phyloP scores from a whole-genome alignment of 2,329 filamentous ascomycete genomes.

The Cladosporium velox region DNA sequence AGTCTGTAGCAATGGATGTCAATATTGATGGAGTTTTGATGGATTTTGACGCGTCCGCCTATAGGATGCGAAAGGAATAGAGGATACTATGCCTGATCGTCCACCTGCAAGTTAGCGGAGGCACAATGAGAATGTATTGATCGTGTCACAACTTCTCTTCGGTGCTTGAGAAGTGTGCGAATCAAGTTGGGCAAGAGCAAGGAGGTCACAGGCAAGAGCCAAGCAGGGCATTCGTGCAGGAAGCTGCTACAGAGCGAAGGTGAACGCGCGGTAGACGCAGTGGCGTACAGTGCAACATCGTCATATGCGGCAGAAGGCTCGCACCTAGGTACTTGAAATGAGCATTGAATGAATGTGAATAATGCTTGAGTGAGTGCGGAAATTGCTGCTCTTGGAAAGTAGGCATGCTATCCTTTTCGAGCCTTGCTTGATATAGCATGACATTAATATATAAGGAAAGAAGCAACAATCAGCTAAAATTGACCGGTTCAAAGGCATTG shows the following conservation, averaged over 20 bases:
- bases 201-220: not conserved
- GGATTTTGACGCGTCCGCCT: not conserved
- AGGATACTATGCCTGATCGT: not conserved
- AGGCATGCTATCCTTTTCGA: not conserved
- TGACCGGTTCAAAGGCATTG: not conserved
- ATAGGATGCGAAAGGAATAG: not conserved
- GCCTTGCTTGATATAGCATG: too few species aligned
- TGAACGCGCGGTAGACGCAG: not conserved
- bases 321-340: not conserved
- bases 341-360: not conserved
- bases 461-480: not conserved
- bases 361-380: not conserved
- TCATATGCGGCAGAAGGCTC: not conserved
- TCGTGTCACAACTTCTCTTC: not conserved
- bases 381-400: not conserved
- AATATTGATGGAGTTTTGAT: not conserved
- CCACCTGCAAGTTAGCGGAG: not conserved
- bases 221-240: not conserved
- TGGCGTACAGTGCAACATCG: not conserved
- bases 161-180: not conserved
- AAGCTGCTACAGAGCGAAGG: not conserved
- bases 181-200: not conserved
- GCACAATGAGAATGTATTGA: not conserved
- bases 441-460: not conserved
- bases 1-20: not conserved